Base-by-base conservation (phyloP, 768 basidiomycete genomes). In the Lactifluus volemus region DNA sequence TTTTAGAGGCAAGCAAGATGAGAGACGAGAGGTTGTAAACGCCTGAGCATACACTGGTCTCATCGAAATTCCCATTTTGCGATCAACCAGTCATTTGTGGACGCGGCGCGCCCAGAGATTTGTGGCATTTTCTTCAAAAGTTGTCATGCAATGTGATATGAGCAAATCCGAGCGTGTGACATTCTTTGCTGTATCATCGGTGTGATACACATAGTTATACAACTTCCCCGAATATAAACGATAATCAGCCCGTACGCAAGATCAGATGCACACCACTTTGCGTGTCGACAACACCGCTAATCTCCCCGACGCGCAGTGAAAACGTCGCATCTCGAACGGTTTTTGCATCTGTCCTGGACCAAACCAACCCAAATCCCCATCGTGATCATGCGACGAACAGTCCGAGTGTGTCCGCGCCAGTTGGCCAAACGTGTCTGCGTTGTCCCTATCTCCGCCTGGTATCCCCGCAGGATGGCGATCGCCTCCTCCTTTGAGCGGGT, bases 221-320 rank as follows among this genome's bases (percentile, higher is more conserved):
- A 47, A 17, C 11, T 39, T 39, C 11, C 41, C 14, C 41, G 1
- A 42, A 42, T 41, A 17, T 42, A 12, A 17, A 42, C 41, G 41
- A 39, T 48, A n/a, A 60, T 82, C 74, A 92, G 17, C 76, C 91
- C 55, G 91, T 94, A 69, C 97, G 82, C 74, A 96, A 75, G 69
- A 99, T 89, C 66, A 98, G 69, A 73, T 99, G 97, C 21, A 98
- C 92, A 19, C 97, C 97, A 67, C 92, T 95, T 66, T 98, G 95
- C 49, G 96, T 89, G 68, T 82, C 83, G 69, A 98, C 82, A 49
- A 93, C 75, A 32, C 84, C 86, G 72, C 89, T 92, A 70, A 94
- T 85, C 74, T 89, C 73, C 8, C 85, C 89, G 21, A 87, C 80
- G 51, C 84, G 70, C 64, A 94, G 77, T 2, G 74, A 81, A 72